Evolutionary conservation across 2,329 filamentous ascomycete genomes (phyloP).

Genomic region (Cladosporium sp.): DNA sequence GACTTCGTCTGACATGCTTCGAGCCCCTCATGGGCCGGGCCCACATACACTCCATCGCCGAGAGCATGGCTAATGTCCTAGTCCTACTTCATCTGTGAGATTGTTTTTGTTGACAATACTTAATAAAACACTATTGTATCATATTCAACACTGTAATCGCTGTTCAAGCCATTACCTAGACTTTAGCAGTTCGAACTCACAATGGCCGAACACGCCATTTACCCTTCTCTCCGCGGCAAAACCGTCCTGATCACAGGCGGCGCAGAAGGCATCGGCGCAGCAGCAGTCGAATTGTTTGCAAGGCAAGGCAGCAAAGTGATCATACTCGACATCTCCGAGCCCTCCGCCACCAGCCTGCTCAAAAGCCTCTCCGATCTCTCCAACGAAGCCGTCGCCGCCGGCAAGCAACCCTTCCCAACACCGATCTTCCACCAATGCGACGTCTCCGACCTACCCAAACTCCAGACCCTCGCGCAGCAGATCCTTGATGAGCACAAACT

Average conservation of each 20-base stretch:
- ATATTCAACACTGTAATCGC: background rate
- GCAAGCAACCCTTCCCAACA: conserved; percentile 2
- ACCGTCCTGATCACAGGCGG: conserved; percentile 60
- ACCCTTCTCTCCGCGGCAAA: conserved; percentile 43
- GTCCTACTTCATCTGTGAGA: background rate
- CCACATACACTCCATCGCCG: background rate
- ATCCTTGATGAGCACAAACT: conserved; percentile 40
- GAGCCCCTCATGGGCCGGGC: no score
- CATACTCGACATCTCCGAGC: conserved; percentile 53
- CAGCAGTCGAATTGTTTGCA: conserved; percentile 52
- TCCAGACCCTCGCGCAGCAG: conserved; percentile 41
- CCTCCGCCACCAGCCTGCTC: conserved; percentile 43
- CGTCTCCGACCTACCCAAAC: conserved; percentile 46
- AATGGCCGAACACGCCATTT: conserved; percentile 20
- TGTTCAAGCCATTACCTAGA: background rate
- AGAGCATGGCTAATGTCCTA: background rate
- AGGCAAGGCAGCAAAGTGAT: conserved; percentile 54
- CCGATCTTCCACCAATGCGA: conserved; percentile 38
- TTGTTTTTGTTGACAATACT: no score
- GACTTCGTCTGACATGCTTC: no score
- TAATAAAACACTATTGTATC: background rate
- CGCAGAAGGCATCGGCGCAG: conserved; percentile 58
- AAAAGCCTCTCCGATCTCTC: conserved; percentile 39
- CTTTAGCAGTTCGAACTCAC: background rate
- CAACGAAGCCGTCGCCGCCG: background rate